Conservation (phyloP, 148 eudicot genomes). For the Persicaria tinctoria region DNA sequence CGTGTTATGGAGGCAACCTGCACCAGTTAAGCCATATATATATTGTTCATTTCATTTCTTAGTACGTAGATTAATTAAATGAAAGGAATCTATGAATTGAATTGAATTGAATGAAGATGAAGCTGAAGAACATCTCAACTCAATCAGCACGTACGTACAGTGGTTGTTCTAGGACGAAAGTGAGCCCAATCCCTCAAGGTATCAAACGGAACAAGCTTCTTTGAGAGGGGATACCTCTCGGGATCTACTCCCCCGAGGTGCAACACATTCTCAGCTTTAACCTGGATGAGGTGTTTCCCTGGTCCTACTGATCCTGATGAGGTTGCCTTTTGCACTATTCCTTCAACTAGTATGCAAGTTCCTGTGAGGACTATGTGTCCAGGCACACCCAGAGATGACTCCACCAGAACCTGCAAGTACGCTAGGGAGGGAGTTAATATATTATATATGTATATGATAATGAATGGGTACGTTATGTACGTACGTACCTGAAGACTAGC, state of each 20-base stretch:
- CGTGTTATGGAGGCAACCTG: slow-evolving; percentile 79
- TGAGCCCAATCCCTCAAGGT: slow-evolving; percentile 62
- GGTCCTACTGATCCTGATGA: slow-evolving; percentile 30
- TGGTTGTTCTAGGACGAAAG: slow-evolving; percentile 81
- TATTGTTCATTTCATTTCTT: no score
- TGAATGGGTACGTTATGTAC: no score
- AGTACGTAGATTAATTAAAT: no score
- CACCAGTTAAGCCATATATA: no score
- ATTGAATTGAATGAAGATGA: neutral
- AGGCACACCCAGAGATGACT: slow-evolving; percentile 61
- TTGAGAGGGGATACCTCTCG: slow-evolving; percentile 64
- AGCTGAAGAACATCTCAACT: slow-evolving; percentile 21
- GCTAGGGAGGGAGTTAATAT: no score
- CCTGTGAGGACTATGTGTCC: slow-evolving; percentile 51
- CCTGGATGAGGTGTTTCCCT: slow-evolving; percentile 60
- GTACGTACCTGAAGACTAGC: slow-evolving; percentile 60
- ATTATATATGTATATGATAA: no score
- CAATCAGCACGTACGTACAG: slow-evolving; percentile 26
- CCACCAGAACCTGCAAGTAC: slow-evolving; percentile 53
- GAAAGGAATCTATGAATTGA: no score
- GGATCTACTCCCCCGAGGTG: slow-evolving; percentile 75
- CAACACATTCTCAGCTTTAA: slow-evolving; percentile 63
- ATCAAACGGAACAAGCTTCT: slow-evolving; percentile 70
- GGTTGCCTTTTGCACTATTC: slow-evolving; percentile 46
- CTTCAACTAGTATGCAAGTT: slow-evolving; percentile 72